A percentile compares a stretch with the other conserved stretches of the same genome.
phyloP scores from a whole-genome alignment of 108 stramenopile genomes.

The Pseudonitzschia multiseries region DNA sequence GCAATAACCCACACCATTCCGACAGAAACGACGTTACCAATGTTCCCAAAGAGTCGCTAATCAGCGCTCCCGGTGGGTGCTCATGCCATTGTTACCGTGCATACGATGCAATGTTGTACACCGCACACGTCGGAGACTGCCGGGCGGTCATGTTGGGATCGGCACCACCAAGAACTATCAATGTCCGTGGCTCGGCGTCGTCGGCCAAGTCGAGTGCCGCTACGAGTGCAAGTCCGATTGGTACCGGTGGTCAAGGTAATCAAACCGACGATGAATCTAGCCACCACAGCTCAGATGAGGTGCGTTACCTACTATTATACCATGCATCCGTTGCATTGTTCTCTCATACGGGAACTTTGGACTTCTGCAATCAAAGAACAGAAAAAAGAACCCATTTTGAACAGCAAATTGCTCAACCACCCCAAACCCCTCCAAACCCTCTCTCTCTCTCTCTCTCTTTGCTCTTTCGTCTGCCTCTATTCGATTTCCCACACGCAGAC shows the following conservation, averaged over 20 bases:
- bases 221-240: background rate
- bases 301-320: background rate
- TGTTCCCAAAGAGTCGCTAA: slow-evolving; percentile 40
- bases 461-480: background rate
- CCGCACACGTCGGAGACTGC: slow-evolving; percentile 87
- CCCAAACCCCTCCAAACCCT: too few relatives aligned
- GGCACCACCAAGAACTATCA: slow-evolving; percentile 79
- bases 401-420: too few relatives aligned
- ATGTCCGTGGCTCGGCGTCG: slow-evolving; percentile 53
- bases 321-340: too few relatives aligned
- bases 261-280: slow-evolving; percentile 73
- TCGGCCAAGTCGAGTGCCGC: background rate
- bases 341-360: too few relatives aligned
- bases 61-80: slow-evolving; percentile 61
- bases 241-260: slow-evolving; percentile 37
- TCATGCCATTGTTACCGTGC: slow-evolving; percentile 76
- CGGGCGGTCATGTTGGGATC: slow-evolving; percentile 80
- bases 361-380: too few relatives aligned
- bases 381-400: background rate
- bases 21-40: background rate
- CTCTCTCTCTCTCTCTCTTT: background rate
- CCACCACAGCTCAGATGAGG: slow-evolving; percentile 71
- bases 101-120: slow-evolving; percentile 79
- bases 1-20: slow-evolving; percentile 26
- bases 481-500: slow-evolving; percentile 6